Conservation (phyloP, 1,284 basidiomycete genomes). For the Filobasidium uniguttulatum region DNA sequence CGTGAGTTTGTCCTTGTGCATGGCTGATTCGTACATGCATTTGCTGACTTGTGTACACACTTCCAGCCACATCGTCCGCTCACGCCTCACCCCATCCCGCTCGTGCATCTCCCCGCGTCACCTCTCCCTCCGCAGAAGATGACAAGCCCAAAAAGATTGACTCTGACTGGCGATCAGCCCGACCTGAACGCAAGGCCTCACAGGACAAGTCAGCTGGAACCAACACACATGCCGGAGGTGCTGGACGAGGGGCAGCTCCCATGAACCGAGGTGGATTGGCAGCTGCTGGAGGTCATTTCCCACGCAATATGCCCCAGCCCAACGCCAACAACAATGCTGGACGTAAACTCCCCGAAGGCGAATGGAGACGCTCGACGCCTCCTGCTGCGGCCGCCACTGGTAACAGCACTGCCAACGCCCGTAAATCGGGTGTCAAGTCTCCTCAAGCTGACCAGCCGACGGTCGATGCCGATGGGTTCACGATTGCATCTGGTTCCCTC, state of each 20-base stretch:
- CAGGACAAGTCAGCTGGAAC: constrained; percentile 20
- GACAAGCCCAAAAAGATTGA: constrained; percentile 38
- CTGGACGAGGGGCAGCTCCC: constrained; percentile 10
- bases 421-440: neutral
- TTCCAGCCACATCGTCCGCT: constrained; percentile 51
- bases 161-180: constrained; percentile 20
- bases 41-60: neutral
- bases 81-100: constrained; percentile 62
- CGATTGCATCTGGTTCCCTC: constrained; percentile 17
- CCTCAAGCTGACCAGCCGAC: constrained; percentile 1
- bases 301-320: neutral
- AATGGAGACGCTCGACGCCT: neutral
- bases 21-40: neutral
- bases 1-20: constrained; percentile 12
- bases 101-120: constrained; percentile 49
- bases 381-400: neutral
- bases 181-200: constrained; percentile 20
- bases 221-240: constrained; percentile 2
- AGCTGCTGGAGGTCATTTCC: neutral
- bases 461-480: constrained; percentile 27
- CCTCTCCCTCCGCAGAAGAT: constrained; percentile 36
- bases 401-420: neutral
- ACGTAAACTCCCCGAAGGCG: neutral
- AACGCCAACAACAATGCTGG: constrained; percentile 10
- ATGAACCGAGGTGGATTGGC: constrained; percentile 6